Conservation (phyloP, 345 rosid species). For the Boechera stricta region DNA sequence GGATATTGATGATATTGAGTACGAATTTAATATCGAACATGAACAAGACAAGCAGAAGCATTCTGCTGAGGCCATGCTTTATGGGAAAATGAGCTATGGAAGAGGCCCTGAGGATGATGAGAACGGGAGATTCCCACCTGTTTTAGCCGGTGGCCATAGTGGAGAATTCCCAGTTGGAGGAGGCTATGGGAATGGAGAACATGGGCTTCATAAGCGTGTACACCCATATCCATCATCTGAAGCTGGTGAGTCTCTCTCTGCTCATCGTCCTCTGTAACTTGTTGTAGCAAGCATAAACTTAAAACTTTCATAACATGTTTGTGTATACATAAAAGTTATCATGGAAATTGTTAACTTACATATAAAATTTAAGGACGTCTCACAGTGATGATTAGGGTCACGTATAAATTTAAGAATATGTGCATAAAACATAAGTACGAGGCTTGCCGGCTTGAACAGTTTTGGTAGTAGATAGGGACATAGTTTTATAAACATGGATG, state of each 20-base stretch:
- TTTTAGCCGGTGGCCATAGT: conserved; percentile 66
- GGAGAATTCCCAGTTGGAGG: conserved; percentile 89
- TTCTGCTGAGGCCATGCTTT: conserved; percentile 84
- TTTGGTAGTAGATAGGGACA: conserved; percentile 18
- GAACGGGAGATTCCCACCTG: conserved; percentile 66
- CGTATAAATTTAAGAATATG: background rate
- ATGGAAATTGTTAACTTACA: background rate
- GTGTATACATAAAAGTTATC: background rate
- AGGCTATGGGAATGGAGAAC: conserved; percentile 68
- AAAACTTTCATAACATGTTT: background rate
- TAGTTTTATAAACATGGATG: background rate
- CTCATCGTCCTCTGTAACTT: conserved; percentile 22
- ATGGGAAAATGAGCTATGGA: conserved; percentile 96
- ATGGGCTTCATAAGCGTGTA: conserved; percentile 79
- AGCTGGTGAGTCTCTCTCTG: conserved; percentile 57
- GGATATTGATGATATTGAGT: conserved; percentile 89
- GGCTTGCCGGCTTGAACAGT: background rate
- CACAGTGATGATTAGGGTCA: background rate
- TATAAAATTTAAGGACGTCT: background rate
- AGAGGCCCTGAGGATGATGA: conserved; percentile 96
- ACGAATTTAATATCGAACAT: conserved; percentile 89
- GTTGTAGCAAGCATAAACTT: background rate
- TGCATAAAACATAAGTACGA: background rate
- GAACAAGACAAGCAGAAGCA: conserved; percentile 68
- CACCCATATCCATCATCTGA: conserved; percentile 91